Conservation (phyloP, 176 grass and related monocot genomes). For the Zoysia japonica region DNA sequence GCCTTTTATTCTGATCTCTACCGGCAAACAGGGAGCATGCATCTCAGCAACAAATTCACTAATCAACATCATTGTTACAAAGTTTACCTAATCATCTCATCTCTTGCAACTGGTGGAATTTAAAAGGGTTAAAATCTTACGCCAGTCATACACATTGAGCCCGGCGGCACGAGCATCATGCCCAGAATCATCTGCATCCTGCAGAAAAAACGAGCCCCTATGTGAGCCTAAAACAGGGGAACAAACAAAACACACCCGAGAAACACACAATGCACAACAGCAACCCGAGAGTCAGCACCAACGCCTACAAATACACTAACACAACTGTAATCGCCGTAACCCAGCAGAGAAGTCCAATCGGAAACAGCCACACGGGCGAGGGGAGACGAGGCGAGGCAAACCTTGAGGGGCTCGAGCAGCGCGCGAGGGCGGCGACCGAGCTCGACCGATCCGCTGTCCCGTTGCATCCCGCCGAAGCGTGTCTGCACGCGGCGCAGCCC, state of each 20-base stretch:
- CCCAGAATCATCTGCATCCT: not conserved
- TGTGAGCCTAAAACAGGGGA: not conserved
- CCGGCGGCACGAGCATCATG: not conserved
- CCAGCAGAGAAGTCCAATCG: not conserved
- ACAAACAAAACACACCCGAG: not conserved
- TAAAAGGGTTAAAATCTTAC: conserved; percentile 20
- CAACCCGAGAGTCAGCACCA: not conserved
- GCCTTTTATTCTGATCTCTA: not conserved
- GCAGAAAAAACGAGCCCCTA: not conserved
- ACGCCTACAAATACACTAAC: not conserved
- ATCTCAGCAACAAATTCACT: not conserved
- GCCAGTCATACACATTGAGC: rapidly evolving
- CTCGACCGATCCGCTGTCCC: not conserved
- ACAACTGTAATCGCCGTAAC: not conserved
- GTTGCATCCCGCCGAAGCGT: not conserved
- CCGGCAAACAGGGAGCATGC: not conserved
- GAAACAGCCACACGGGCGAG: not conserved
- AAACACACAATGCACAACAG: not conserved
- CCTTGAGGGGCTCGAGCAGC: conserved; percentile 8
- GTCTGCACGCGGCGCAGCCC: not conserved
- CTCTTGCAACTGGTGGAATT: not conserved
- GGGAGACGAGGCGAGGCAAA: not conserved
- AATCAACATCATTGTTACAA: not conserved
- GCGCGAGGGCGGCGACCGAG: not conserved
- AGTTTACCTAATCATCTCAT: not conserved